phyloP scores from a whole-genome alignment of 2,329 filamentous ascomycete genomes.

The Colletotrichum godetiae region DNA sequence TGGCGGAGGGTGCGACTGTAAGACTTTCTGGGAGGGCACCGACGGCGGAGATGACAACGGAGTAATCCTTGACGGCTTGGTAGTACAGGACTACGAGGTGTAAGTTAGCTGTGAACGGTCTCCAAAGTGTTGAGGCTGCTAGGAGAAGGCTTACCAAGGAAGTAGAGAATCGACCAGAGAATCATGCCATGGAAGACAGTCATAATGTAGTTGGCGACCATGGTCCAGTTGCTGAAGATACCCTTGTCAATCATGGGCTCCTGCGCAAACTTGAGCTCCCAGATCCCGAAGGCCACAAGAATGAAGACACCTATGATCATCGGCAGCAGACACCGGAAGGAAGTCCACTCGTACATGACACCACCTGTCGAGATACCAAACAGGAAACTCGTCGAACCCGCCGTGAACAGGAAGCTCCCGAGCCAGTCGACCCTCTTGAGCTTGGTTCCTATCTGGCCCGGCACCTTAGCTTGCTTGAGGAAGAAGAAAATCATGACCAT shows the following conservation, averaged over 20 bases:
- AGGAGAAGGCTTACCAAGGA: constrained; percentile 52
- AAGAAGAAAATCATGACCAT: constrained; percentile 60
- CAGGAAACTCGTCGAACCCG: constrained; percentile 67
- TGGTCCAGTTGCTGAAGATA: constrained; percentile 60
- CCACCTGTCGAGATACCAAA: constrained; percentile 75
- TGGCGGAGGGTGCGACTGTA: constrained; percentile 71
- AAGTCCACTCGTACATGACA: constrained; percentile 72
- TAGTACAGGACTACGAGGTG: constrained; percentile 52
- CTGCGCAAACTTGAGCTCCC: constrained; percentile 61
- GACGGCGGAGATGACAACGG: constrained; percentile 64
- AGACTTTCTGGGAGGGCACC: constrained; percentile 70
- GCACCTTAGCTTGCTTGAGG: constrained; percentile 46
- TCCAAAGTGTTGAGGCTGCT: too few relatives aligned
- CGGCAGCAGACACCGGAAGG: constrained; percentile 71
- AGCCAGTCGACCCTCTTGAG: constrained; percentile 69
- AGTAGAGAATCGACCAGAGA: constrained; percentile 66
- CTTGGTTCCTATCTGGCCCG: constrained; percentile 36
- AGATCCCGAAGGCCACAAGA: constrained; percentile 63
- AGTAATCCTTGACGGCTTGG: constrained; percentile 63
- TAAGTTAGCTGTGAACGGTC: too few relatives aligned
- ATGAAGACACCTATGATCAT: constrained; percentile 65
- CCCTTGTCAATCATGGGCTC: constrained; percentile 61
- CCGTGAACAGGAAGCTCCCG: constrained; percentile 71
- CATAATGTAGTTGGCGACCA: constrained; percentile 59
- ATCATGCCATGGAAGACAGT: constrained; percentile 69